Conservation (phyloP, 768 basidiomycete species). For the Pleurotus tuber-regium region DNA sequence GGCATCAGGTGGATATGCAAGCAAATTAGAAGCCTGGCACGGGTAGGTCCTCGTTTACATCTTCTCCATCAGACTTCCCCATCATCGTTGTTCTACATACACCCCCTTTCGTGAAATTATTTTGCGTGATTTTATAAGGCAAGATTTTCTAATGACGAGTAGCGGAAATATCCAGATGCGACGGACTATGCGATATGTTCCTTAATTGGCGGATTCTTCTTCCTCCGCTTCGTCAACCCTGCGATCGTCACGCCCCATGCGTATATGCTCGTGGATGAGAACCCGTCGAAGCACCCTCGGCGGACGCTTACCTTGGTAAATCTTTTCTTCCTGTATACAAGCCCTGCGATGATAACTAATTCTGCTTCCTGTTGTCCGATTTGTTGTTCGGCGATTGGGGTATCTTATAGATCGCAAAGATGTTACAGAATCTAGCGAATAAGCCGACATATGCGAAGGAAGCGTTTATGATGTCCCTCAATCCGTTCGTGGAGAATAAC, state of each 20-base stretch:
- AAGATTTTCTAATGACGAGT: slow-evolving; percentile 11
- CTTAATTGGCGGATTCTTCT: slow-evolving; percentile 98
- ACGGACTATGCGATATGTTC: slow-evolving; percentile 98
- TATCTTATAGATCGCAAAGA: slow-evolving; percentile 87
- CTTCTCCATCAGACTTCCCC: no score
- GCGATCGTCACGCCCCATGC: slow-evolving; percentile 98
- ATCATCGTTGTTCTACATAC: no score
- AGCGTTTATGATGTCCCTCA: slow-evolving; percentile 96
- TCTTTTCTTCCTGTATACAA: no score
- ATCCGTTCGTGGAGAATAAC: slow-evolving; percentile 98
- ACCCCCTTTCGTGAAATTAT: no score
- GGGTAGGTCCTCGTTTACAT: slow-evolving; percentile 50
- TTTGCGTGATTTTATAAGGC: slow-evolving; percentile 7
- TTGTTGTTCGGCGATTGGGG: slow-evolving; percentile 2
- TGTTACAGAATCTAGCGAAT: slow-evolving; percentile 98
- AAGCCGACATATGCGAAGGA: slow-evolving; percentile 98
- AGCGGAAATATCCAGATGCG: slow-evolving; percentile 99
- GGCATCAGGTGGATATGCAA: slow-evolving; percentile 99
- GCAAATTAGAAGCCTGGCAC: slow-evolving; percentile 93
- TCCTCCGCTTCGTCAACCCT: slow-evolving; percentile 98
- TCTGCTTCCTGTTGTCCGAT: slow-evolving; percentile 33
- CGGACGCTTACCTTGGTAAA: slow-evolving; percentile 88
- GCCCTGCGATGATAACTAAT: no score
- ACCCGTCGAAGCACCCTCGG: slow-evolving; percentile 95
- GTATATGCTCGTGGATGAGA: slow-evolving; percentile 98